A percentile compares a stretch with the other conserved stretches of the same genome.
Conservation (phyloP, 2,329 filamentous ascomycete species). For the Colletotrichum graminicola region DNA sequence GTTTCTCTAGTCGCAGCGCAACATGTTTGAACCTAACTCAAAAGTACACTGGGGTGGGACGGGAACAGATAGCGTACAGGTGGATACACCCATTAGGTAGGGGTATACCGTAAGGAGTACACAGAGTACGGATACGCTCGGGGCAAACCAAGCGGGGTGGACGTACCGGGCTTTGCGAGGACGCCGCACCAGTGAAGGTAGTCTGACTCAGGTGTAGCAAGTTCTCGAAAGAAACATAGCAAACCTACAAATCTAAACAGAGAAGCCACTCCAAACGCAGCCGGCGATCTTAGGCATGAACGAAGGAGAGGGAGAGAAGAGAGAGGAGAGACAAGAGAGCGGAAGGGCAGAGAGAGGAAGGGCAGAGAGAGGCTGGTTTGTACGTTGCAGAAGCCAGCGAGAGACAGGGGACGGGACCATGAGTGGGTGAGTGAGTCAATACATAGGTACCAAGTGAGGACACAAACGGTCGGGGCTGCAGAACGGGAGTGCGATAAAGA, state of each 20-base stretch:
- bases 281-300: background rate
- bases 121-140: background rate
- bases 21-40: constrained; percentile 2
- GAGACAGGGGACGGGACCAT: background rate
- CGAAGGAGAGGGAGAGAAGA: background rate
- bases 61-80: background rate
- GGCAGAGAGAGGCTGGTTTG: constrained; percentile 15
- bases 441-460: background rate
- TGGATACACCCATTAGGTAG: background rate
- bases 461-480: constrained; percentile 20
- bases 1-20: constrained; percentile 15
- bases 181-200: background rate
- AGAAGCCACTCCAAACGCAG: background rate
- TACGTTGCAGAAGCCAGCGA: constrained; percentile 27
- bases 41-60: background rate
- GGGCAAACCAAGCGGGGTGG: background rate
- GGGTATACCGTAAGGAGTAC: no score
- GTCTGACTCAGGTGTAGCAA: background rate
- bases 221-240: background rate
- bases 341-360: background rate
- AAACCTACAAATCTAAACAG: background rate
- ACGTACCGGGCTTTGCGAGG: constrained; percentile 17
- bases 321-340: background rate
- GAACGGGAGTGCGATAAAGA: constrained; percentile 17
- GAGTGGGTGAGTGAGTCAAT: background rate